A percentile compares a stretch with the other conserved stretches of the same genome.
These are phyloP conservation scores for Fraxinus dipetala DNA, from an alignment of 305 asterid species.

Conservation along the genomic window DNA sequence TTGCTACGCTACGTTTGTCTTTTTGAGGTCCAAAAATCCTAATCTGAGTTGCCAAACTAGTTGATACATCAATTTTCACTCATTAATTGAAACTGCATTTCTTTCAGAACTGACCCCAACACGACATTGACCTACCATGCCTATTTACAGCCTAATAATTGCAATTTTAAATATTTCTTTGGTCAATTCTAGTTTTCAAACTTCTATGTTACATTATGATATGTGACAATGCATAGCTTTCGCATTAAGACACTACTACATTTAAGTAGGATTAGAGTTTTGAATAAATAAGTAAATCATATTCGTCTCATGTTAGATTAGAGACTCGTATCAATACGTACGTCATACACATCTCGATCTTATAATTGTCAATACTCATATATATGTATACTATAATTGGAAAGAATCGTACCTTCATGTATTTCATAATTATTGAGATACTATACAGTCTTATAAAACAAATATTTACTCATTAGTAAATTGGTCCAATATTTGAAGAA, in stretches of 20 bases:
- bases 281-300: neutral
- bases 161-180: neutral
- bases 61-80: neutral
- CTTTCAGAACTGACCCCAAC: neutral
- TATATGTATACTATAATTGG: neutral
- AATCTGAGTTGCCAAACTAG: neutral
- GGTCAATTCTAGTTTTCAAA: neutral
- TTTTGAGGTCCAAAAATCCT: constrained; percentile 2
- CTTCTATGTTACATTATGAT: neutral
- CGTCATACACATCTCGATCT: too few relatives aligned
- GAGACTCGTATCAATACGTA: too few relatives aligned
- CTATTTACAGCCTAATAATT: neutral
- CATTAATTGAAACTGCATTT: neutral
- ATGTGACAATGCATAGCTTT: neutral
- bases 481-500: neutral
- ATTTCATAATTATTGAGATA: too few relatives aligned
- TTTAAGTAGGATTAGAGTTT: neutral
- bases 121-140: neutral
- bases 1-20: neutral
- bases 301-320: neutral
- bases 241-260: neutral
- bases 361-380: neutral
- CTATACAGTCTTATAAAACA: neutral
- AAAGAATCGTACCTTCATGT: too few relatives aligned
- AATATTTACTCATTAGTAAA: neutral